A percentile compares a stretch with the other conserved stretches of the same genome.
phyloP scores from a whole-genome alignment of 768 basidiomycete species.

The Lactarius hengduanensis region DNA sequence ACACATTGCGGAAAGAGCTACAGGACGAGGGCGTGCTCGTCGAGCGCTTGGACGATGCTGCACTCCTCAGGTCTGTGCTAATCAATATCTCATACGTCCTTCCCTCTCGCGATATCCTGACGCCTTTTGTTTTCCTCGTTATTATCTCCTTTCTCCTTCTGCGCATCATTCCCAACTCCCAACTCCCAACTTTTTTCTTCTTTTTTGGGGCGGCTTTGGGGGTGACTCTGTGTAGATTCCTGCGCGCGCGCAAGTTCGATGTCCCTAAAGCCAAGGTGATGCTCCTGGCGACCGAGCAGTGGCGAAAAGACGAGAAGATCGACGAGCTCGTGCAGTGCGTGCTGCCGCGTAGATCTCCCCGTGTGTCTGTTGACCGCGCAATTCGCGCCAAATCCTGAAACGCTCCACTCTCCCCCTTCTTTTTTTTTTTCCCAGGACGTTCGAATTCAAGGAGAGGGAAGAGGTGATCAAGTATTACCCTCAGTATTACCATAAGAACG shows the following conservation, averaged over 20 bases:
- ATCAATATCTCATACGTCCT: background rate
- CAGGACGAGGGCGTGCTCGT: conserved; percentile 59
- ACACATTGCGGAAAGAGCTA: conserved; percentile 65
- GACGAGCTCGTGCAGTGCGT: conserved; percentile 70
- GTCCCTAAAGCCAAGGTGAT: conserved; percentile 77
- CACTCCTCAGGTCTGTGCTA: conserved; percentile 56
- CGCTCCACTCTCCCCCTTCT: background rate
- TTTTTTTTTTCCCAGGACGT: conserved; percentile 50
- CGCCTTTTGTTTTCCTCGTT: background rate
- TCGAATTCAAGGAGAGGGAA: conserved; percentile 80
- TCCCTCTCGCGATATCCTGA: background rate
- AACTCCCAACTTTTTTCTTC: background rate
- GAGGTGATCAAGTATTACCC: conserved; percentile 92
- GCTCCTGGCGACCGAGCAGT: conserved; percentile 78
- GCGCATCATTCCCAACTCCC: background rate
- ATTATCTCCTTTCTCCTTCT: background rate
- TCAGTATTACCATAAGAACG: conserved; percentile 94
- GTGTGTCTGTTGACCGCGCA: conserved; percentile 1
- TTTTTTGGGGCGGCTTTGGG: background rate
- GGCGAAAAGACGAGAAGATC: conserved; percentile 84
- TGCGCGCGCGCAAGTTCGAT: conserved; percentile 93
- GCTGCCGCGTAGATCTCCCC: background rate
- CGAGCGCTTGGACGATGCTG: conserved; percentile 68
- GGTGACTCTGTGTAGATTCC: conserved; percentile 53
- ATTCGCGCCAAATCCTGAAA: background rate